A percentile compares a stretch with the other conserved stretches of the same genome.
Evolutionary conservation across 2,329 filamentous ascomycete species (phyloP).

Genomic region (Colletotrichum kahawae): DNA sequence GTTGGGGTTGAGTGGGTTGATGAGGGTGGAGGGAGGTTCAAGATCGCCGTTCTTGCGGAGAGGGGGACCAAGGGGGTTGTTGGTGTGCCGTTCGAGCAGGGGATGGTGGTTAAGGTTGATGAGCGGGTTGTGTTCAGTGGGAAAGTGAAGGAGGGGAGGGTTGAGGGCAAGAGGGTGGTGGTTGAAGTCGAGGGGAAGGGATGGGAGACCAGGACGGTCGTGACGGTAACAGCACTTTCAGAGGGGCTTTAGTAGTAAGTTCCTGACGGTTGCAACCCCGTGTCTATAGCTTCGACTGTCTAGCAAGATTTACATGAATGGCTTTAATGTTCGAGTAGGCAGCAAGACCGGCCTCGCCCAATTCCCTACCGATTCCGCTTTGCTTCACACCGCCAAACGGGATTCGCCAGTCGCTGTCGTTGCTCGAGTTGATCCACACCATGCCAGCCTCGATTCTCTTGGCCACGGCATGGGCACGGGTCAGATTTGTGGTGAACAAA

Average conservation of each 20-base stretch:
- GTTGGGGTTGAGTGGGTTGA: constrained; percentile 44
- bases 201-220: not conserved
- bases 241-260: not conserved
- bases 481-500: constrained; percentile 62
- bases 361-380: constrained; percentile 47
- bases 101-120: constrained; percentile 20
- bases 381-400: constrained; percentile 58
- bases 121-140: constrained; percentile 22
- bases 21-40: constrained; percentile 22
- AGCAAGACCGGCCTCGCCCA: constrained; percentile 50
- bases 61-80: constrained; percentile 31
- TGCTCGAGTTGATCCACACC: constrained; percentile 45
- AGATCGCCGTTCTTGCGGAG: constrained; percentile 36
- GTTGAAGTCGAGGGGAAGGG: constrained; percentile 11
- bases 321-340: constrained; percentile 50
- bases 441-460: constrained; percentile 61
- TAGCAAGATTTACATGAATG: constrained; percentile 45
- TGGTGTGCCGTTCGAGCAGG: constrained; percentile 24
- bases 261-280: not conserved
- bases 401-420: constrained; percentile 28
- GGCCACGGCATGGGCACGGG: constrained; percentile 43
- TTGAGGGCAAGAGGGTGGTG: not conserved
- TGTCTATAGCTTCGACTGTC: not conserved
- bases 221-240: not conserved
- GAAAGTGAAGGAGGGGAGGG: not conserved